These are phyloP conservation scores for Trichoderma endophyticum DNA, from an alignment of 2,329 filamentous ascomycete species.

Conservation along the genomic window DNA sequence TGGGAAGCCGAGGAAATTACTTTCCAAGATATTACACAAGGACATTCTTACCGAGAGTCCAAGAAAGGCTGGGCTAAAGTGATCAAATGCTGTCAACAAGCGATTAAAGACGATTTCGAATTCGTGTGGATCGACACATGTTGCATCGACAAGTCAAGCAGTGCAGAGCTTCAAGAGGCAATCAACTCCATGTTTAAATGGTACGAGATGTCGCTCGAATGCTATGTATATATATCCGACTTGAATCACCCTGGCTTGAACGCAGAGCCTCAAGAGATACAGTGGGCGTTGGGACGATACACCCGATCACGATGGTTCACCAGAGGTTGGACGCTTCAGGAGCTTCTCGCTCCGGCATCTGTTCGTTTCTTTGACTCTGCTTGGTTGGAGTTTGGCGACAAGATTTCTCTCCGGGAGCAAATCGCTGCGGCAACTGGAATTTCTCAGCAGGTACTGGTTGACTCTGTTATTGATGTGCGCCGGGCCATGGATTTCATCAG, in stretches of 20 bases:
- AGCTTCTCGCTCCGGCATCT: background rate
- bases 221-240: background rate
- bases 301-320: background rate
- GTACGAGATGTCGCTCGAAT: background rate
- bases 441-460: background rate
- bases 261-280: background rate
- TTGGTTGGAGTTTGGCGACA: background rate
- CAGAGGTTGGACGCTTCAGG: background rate
- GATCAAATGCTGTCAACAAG: background rate
- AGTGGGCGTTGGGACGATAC: accelerated
- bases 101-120: background rate
- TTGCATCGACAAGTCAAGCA: background rate
- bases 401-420: background rate
- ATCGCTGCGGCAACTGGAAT: background rate
- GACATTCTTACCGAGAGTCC: background rate
- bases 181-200: background rate
- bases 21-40: background rate
- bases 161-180: background rate
- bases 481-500: background rate
- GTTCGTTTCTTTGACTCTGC: background rate
- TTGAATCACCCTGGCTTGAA: accelerated
- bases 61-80: background rate
- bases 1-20: background rate
- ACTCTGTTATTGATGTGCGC: background rate
- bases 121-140: background rate